A percentile compares a stretch with the other conserved stretches of the same genome.
Evolutionary conservation across 768 basidiomycete genomes (phyloP).

Genomic region (Sistotremastrum niveocremeum): DNA sequence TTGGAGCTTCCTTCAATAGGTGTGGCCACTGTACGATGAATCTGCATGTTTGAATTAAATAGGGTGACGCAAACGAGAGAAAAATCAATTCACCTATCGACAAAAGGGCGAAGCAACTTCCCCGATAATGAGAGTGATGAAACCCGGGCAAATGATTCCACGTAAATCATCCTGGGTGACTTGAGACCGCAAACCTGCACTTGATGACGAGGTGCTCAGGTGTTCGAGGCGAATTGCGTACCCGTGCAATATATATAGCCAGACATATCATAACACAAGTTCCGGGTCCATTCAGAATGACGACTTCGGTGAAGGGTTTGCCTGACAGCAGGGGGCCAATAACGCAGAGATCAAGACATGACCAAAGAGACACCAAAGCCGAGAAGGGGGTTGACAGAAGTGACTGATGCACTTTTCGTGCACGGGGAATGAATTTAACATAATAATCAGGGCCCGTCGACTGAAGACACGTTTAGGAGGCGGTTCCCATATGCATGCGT

Average conservation of each 20-base stretch:
- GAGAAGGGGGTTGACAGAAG: constrained; percentile 57
- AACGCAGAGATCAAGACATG: constrained; percentile 48
- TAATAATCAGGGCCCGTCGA: constrained; percentile 21
- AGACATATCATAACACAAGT: constrained; percentile 75
- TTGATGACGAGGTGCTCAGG: constrained; percentile 6
- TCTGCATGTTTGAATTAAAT: constrained; percentile 22
- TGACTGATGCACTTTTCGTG: constrained; percentile 75
- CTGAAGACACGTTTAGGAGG: not conserved
- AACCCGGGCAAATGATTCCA: constrained; percentile 92
- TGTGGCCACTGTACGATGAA: constrained; percentile 90
- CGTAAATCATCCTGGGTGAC: constrained; percentile 65
- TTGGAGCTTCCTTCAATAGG: constrained; percentile 26
- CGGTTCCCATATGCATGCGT: not conserved
- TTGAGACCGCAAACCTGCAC: constrained; percentile 60
- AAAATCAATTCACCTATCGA: constrained; percentile 48
- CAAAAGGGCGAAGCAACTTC: constrained; percentile 65
- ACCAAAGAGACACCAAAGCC: constrained; percentile 43
- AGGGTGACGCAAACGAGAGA: constrained; percentile 1
- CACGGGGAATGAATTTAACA: constrained; percentile 68
- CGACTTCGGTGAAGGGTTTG: constrained; percentile 46
- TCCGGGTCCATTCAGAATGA: constrained; percentile 90
- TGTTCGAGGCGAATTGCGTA: constrained; percentile 20
- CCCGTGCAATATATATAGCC: constrained; percentile 59
- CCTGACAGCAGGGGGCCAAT: constrained; percentile 32
- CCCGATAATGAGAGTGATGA: constrained; percentile 70